phyloP scores from a whole-genome alignment of 2,329 filamentous ascomycete genomes.

The Microdochium bolleyi region DNA sequence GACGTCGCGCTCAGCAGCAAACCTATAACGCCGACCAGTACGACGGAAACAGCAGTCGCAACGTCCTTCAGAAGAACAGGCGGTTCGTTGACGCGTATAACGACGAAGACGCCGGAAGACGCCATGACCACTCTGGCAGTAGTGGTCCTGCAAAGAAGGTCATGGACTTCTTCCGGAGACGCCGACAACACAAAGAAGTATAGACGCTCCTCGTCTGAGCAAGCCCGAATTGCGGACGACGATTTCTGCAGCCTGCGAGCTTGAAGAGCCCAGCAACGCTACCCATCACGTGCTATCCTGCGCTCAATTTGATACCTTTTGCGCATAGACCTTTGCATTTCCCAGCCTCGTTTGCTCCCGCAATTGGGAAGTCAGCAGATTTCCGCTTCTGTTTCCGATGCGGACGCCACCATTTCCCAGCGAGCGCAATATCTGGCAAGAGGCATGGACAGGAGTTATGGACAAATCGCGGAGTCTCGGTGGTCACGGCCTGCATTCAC shows the following conservation, averaged over 20 bases:
- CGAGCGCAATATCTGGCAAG: background rate
- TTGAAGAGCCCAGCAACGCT: background rate
- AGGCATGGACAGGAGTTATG: background rate
- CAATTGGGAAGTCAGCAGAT: background rate
- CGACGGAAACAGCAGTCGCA: conserved; percentile 28
- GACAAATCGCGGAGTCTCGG: background rate
- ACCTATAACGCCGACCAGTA: conserved; percentile 35
- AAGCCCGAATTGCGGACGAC: background rate
- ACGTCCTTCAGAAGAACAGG: conserved; percentile 74
- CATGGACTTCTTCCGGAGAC: conserved; percentile 93
- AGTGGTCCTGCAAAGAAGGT: conserved; percentile 84
- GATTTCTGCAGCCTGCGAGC: background rate
- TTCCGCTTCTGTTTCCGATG: background rate
- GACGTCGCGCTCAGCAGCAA: conserved; percentile 33
- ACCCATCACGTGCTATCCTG: background rate
- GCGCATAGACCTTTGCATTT: background rate
- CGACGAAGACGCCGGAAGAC: conserved; percentile 52
- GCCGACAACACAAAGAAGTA: background rate
- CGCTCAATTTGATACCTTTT: background rate
- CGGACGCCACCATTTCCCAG: background rate
- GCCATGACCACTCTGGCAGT: conserved; percentile 65
- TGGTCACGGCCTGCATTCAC: background rate
- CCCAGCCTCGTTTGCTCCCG: background rate
- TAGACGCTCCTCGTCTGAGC: background rate
- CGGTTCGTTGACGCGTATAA: conserved; percentile 88